Conservation (phyloP, 1,139 yeast species). For the Suhomyces panamericanus region DNA sequence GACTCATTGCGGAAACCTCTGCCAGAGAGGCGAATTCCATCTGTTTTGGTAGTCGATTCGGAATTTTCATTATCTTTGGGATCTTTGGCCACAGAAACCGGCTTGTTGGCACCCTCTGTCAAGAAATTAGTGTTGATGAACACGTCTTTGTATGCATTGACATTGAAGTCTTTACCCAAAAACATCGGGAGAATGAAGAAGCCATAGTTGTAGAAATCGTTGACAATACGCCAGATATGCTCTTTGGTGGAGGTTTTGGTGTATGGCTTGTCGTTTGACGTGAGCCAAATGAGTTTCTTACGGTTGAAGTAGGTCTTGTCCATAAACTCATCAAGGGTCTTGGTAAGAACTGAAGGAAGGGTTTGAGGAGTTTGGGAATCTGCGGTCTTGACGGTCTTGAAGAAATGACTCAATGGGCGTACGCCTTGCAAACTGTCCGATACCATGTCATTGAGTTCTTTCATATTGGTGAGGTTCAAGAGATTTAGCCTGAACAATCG, state of each 20-base stretch:
- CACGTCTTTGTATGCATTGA: conserved; percentile 56
- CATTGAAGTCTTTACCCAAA: conserved; percentile 47
- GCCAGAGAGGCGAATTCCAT: conserved; percentile 6
- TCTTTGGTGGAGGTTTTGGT: conserved; percentile 27
- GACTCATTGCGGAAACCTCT: conserved; percentile 14
- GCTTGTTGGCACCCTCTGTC: conserved; percentile 13
- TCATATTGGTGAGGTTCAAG: conserved; percentile 43
- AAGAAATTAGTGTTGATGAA: conserved; percentile 46
- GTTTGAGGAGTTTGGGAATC: conserved; percentile 12
- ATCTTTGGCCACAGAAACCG: neutral
- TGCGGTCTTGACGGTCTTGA: conserved; percentile 15
- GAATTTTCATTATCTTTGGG: neutral
- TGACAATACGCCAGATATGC: conserved; percentile 56
- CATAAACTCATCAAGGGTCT: conserved; percentile 38
- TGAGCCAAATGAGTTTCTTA: conserved; percentile 44
- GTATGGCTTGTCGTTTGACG: conserved; percentile 43
- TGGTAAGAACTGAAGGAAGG: conserved; percentile 33
- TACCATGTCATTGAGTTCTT: conserved; percentile 34
- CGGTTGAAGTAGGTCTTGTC: conserved; percentile 32
- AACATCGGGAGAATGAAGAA: conserved; percentile 60
- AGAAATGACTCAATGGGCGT: conserved; percentile 18
- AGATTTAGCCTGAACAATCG: conserved; percentile 37
- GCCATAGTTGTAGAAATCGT: conserved; percentile 42
- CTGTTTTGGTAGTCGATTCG: conserved; percentile 10
- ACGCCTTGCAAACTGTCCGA: conserved; percentile 28